Conservation (phyloP, 495 filamentous ascomycete genomes). For the Tricharina praecox region DNA sequence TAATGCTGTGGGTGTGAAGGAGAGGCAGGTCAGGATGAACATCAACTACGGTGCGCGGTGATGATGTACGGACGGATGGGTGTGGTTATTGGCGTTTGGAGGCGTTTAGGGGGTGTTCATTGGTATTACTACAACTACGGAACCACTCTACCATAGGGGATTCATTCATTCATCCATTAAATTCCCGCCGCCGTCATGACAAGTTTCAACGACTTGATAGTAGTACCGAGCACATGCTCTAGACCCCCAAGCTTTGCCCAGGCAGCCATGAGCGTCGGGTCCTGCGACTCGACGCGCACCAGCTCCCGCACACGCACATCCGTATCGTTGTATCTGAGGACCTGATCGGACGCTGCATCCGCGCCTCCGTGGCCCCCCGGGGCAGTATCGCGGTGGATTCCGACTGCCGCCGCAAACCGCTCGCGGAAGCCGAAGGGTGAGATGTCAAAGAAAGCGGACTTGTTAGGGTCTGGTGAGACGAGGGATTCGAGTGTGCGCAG, state of each 20-base stretch:
- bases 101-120: too few relatives aligned
- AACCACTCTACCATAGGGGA: too few relatives aligned
- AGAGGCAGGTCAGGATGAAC: slow-evolving; percentile 67
- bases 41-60: slow-evolving; percentile 37
- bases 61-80: too few relatives aligned
- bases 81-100: too few relatives aligned
- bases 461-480: background rate
- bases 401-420: slow-evolving; percentile 16
- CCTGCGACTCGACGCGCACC: slow-evolving; percentile 74
- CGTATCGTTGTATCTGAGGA: slow-evolving; percentile 33
- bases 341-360: slow-evolving; percentile 15
- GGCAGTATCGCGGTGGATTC: slow-evolving; percentile 2
- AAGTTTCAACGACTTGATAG: slow-evolving; percentile 53
- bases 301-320: slow-evolving; percentile 81
- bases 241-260: slow-evolving; percentile 75
- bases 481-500: slow-evolving; percentile 54
- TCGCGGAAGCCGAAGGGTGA: slow-evolving; percentile 14
- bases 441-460: slow-evolving; percentile 33
- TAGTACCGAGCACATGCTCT: slow-evolving; percentile 51
- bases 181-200: slow-evolving; percentile 47
- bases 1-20: slow-evolving; percentile 22
- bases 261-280: slow-evolving; percentile 73
- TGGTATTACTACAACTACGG: too few relatives aligned
- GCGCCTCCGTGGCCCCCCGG: background rate
- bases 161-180: too few relatives aligned